Evolutionary conservation across 441 rosid genomes (phyloP).

Genomic region (Adansonia gregorii): DNA sequence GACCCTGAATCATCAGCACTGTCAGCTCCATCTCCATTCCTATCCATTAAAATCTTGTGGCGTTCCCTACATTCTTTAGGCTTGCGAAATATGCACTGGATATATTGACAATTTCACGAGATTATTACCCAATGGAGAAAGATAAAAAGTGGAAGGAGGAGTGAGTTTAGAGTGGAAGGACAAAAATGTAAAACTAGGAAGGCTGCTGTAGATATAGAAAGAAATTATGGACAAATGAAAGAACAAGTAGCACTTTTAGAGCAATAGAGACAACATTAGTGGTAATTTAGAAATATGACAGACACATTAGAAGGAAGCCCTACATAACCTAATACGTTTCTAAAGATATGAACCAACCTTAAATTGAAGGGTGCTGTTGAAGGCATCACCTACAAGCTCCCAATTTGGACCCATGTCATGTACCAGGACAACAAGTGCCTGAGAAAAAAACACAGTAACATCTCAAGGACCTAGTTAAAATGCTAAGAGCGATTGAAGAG

Average conservation of each 20-base stretch:
- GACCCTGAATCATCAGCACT: slow-evolving; percentile 99
- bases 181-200: no score
- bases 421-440: slow-evolving; percentile 99
- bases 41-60: slow-evolving; percentile 89
- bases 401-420: slow-evolving; percentile 99
- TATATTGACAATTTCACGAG: slow-evolving; percentile 21
- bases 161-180: no score
- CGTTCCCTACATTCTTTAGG: slow-evolving; percentile 98
- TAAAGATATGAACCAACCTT: slow-evolving; percentile 58
- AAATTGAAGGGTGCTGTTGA: slow-evolving; percentile 85
- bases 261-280: slow-evolving; percentile 2
- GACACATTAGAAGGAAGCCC: slow-evolving; percentile 14
- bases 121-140: slow-evolving; percentile 17
- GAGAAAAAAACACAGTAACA: slow-evolving; percentile 27
- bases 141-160: no score
- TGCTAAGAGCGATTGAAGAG: slow-evolving; percentile 21
- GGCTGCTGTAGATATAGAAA: neutral
- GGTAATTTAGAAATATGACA: slow-evolving; percentile 2
- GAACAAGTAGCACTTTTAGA: slow-evolving; percentile 16
- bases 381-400: slow-evolving; percentile 99
- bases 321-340: slow-evolving; percentile 13
- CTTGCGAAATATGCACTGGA: slow-evolving; percentile 88
- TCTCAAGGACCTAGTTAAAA: slow-evolving; percentile 28
- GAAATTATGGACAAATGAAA: neutral
- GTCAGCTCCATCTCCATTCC: slow-evolving; percentile 93